Percentiles rank a stretch among this genome's conserved stretches.
Conservation (phyloP, 73 alveolate genomes). For the Halteria grandinella region DNA sequence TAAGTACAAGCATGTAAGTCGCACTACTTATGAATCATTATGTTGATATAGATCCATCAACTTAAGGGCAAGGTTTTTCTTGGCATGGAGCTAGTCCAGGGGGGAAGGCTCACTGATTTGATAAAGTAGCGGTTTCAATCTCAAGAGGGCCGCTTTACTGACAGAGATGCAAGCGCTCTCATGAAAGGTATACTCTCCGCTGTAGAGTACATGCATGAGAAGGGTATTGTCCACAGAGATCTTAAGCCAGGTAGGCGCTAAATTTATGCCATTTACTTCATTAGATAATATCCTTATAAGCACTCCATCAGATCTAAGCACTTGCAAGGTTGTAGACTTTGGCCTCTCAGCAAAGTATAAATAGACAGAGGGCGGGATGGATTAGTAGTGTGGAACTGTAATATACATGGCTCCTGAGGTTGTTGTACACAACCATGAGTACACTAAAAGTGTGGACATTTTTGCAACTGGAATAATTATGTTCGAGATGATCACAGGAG, state of each 20-base stretch:
- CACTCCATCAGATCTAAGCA: too few relatives aligned
- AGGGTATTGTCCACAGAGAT: constrained; percentile 79
- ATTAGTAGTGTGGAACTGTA: constrained; percentile 78
- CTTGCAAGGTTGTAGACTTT: constrained; percentile 77
- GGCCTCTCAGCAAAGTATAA: constrained; percentile 74
- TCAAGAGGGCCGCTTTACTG: constrained; percentile 18
- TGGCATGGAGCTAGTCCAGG: constrained; percentile 77
- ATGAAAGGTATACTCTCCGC: constrained; percentile 60
- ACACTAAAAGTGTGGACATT: constrained; percentile 76
- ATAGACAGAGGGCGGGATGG: constrained; percentile 45
- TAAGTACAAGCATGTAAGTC: constrained; percentile 40
- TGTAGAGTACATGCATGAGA: constrained; percentile 44
- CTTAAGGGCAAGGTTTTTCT: constrained; percentile 7
- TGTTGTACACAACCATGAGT: constrained; percentile 65
- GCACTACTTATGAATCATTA: too few relatives aligned
- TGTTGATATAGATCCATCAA: constrained; percentile 17
- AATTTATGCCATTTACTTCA: not conserved
- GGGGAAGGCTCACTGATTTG: constrained; percentile 71
- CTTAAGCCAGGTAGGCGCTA: constrained; percentile 71
- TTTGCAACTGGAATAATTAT: constrained; percentile 76
- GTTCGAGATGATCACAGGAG: constrained; percentile 65
- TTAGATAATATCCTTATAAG: constrained; percentile 69
- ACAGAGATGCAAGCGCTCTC: constrained; percentile 14
- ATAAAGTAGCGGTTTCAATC: constrained; percentile 1
- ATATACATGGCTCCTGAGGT: constrained; percentile 90